Base-by-base conservation (phyloP, 1,284 basidiomycete species). In the Athelia sp. region DNA sequence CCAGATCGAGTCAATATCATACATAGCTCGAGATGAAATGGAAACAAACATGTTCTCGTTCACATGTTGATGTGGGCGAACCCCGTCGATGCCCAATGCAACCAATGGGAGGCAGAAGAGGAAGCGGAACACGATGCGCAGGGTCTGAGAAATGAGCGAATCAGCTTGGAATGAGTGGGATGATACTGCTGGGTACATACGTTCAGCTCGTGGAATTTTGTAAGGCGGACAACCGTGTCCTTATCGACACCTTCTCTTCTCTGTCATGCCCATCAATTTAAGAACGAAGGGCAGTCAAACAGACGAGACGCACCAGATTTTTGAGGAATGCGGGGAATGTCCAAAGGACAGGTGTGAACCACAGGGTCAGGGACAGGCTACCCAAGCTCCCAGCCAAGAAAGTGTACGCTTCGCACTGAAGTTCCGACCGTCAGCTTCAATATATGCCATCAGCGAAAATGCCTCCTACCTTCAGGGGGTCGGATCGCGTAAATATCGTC, bases 151-250 rank as follows among this genome's bases (percentile, higher is more conserved):
- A 13, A 34, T 49, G 10, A 32, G 24, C 18, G 42, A n/a, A 24
- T 13, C 45, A 42, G 53, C 36, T 17, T 24, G 45, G 23, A 6
- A 26, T 15, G 40, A 43, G 43, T 40, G 15, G 8, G 36, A 40
- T n/a, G 36, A 40, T 29, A 13, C 26, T 29, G 26, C 11, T 3
- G 15, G 40, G 21, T 4, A 66, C 83, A 35, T 55, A 90, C 87
- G 55, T 90, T 90, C 43, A 90, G 64, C 59, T 90, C 87, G 40
- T 86, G 83, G 61, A 87, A 90, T 54, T 84, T 88, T 15, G 82
- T 84, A 43, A 90, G 65, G 18, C 86, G 78, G 34, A 87, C 73
- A 43, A 90, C 72, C 2, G 84, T 86, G 26, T 58, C 67, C 17
- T 57, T 71, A 46, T 90, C 87, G 10, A 87, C 82, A 3, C 76